These are phyloP conservation scores for Xylariaceae sp. DNA, from an alignment of 2,329 filamentous ascomycete species.

Conservation along the genomic window DNA sequence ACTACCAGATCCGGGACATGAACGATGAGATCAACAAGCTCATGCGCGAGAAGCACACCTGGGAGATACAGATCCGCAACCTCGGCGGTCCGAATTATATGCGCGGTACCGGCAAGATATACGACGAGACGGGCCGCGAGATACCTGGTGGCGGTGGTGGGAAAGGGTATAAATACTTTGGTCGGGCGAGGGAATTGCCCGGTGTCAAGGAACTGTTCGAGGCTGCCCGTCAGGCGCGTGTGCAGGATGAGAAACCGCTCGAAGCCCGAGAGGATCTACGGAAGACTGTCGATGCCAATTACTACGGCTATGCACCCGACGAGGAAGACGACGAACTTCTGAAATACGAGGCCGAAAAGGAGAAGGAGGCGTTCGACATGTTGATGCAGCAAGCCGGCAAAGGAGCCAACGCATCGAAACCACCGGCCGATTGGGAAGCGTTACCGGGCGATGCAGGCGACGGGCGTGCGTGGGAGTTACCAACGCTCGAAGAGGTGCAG, in stretches of 20 bases:
- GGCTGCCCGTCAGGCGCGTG: slow-evolving; percentile 56
- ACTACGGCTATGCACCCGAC: slow-evolving; percentile 90
- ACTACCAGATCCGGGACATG: slow-evolving; percentile 95
- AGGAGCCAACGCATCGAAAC: slow-evolving; percentile 35
- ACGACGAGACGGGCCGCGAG: slow-evolving; percentile 68
- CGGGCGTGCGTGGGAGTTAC: slow-evolving; percentile 74
- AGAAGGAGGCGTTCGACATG: slow-evolving; percentile 71
- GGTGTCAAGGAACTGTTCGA: slow-evolving; percentile 97
- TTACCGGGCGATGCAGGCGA: slow-evolving; percentile 84
- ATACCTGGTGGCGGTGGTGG: slow-evolving; percentile 67
- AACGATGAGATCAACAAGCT: slow-evolving; percentile 99
- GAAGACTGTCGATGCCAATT: slow-evolving; percentile 81
- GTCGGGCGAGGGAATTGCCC: slow-evolving; percentile 79
- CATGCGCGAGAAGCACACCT: slow-evolving; percentile 98
- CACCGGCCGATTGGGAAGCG: slow-evolving; percentile 71
- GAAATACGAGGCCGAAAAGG: slow-evolving; percentile 75
- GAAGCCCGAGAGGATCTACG: slow-evolving; percentile 65
- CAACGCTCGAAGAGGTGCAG: slow-evolving; percentile 87
- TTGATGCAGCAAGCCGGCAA: slow-evolving; percentile 54
- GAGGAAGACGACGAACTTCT: slow-evolving; percentile 83
- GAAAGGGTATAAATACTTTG: slow-evolving; percentile 93
- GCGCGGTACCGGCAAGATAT: slow-evolving; percentile 65
- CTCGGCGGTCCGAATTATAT: slow-evolving; percentile 97
- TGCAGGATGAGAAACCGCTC: slow-evolving; percentile 54
- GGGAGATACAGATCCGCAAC: slow-evolving; percentile 95